A percentile compares a stretch with the other conserved stretches of the same genome.
Conservation (phyloP, 2,329 filamentous ascomycete genomes). For the Xylariales sp. region DNA sequence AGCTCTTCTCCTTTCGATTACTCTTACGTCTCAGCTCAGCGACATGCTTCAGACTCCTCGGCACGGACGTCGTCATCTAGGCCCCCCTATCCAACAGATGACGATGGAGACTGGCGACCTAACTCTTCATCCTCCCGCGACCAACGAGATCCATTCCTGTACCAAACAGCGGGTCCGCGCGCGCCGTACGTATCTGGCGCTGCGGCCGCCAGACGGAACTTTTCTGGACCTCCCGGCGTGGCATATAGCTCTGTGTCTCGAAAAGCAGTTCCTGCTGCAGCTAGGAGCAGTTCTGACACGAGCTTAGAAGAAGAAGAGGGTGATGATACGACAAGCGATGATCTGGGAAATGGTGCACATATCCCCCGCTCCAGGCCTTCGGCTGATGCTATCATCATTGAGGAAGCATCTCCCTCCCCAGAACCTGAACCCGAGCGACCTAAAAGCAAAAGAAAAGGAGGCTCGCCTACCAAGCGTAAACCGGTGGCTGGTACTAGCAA, state of each 20-base stretch:
- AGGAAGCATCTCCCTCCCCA: slow-evolving; percentile 19
- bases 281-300: slow-evolving; percentile 30
- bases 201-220: slow-evolving; percentile 29
- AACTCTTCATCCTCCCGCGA: slow-evolving; percentile 22
- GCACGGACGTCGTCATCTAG: slow-evolving; percentile 27
- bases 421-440: slow-evolving; percentile 22
- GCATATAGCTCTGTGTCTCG: slow-evolving; percentile 11
- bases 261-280: slow-evolving; percentile 21
- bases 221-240: slow-evolving; percentile 27
- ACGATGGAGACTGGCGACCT: slow-evolving; percentile 25
- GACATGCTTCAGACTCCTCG: slow-evolving; percentile 41
- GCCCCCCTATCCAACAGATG: slow-evolving; percentile 22
- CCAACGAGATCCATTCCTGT: slow-evolving; percentile 45
- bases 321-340: slow-evolving; percentile 24
- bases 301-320: slow-evolving; percentile 28
- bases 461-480: slow-evolving; percentile 32
- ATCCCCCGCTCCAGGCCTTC: slow-evolving; percentile 23
- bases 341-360: slow-evolving; percentile 14
- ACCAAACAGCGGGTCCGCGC: slow-evolving; percentile 42
- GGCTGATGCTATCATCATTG: slow-evolving; percentile 36
- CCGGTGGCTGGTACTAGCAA: too few species aligned
- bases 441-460: slow-evolving; percentile 30
- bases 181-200: slow-evolving; percentile 25
- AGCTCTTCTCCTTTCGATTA: slow-evolving; percentile 41
- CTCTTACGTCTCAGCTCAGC: slow-evolving; percentile 33